A percentile compares a stretch with the other conserved stretches of the same genome.
phyloP scores from a whole-genome alignment of 805 yeast genomes.

The Saturnispora halmiae region DNA sequence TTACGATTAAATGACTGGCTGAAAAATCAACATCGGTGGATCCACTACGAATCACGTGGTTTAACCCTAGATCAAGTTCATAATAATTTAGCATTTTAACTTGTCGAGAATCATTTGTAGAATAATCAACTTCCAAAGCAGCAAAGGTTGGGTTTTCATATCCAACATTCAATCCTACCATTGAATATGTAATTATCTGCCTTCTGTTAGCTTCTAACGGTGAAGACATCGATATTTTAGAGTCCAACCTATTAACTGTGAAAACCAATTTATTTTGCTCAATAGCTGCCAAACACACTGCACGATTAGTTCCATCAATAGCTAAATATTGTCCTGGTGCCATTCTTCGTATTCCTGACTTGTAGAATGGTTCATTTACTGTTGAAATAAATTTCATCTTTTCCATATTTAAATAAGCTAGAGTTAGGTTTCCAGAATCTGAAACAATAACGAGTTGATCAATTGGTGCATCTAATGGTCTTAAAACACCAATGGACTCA shows the following conservation, averaged over 20 bases:
- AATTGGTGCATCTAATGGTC: slow-evolving; percentile 41
- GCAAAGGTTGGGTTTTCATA: slow-evolving; percentile 83
- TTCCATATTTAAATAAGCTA: slow-evolving; percentile 28
- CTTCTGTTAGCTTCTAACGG: slow-evolving; percentile 63
- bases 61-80: slow-evolving; percentile 79
- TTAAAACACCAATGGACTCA: slow-evolving; percentile 42
- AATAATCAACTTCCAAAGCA: slow-evolving; percentile 57
- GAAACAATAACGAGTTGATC: slow-evolving; percentile 63
- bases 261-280: slow-evolving; percentile 67
- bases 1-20: slow-evolving; percentile 47
- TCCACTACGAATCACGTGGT: slow-evolving; percentile 53
- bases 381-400: slow-evolving; percentile 30
- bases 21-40: slow-evolving; percentile 31
- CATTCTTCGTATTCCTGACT: slow-evolving; percentile 65
- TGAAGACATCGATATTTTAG: slow-evolving; percentile 46
- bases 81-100: slow-evolving; percentile 46
- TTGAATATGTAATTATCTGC: slow-evolving; percentile 40
- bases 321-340: slow-evolving; percentile 68
- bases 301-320: slow-evolving; percentile 64
- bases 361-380: slow-evolving; percentile 57
- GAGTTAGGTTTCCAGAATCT: slow-evolving; percentile 68
- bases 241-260: slow-evolving; percentile 32
- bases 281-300: slow-evolving; percentile 58
- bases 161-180: slow-evolving; percentile 62
- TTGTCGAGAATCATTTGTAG: slow-evolving; percentile 19